Conservation (phyloP, 2,329 filamentous ascomycete species). For the Botrytis pseudocinerea region DNA sequence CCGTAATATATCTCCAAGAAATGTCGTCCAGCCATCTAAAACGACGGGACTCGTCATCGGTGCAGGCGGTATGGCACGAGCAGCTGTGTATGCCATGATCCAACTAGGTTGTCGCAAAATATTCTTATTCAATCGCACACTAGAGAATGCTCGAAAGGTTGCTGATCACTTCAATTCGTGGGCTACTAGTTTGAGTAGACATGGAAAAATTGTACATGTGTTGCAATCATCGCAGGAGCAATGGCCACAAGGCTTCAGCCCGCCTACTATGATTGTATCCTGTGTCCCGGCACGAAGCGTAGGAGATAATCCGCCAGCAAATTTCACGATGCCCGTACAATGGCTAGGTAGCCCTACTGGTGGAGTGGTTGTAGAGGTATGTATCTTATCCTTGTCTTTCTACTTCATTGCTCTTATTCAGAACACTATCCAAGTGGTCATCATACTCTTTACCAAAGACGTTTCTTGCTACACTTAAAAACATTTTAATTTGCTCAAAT, state of each 20-base stretch:
- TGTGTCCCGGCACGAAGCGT: constrained; percentile 73
- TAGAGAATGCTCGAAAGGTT: constrained; percentile 62
- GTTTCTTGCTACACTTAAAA: not conserved
- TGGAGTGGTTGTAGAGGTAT: constrained; percentile 68
- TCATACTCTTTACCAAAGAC: not conserved
- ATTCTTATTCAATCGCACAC: constrained; percentile 71
- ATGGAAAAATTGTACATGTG: constrained; percentile 46
- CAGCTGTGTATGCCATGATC: constrained; percentile 75
- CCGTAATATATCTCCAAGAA: constrained; percentile 70
- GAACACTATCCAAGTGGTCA: not conserved
- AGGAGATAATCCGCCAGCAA: constrained; percentile 62
- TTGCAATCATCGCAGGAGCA: constrained; percentile 57
- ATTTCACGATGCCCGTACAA: constrained; percentile 66
- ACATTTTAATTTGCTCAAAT: not conserved
- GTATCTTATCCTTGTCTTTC: not conserved
- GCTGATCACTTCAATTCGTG: constrained; percentile 67
- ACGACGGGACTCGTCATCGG: constrained; percentile 59
- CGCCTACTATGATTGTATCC: constrained; percentile 73
- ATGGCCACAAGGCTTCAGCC: constrained; percentile 64
- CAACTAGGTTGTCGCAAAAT: constrained; percentile 76
- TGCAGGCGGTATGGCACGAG: constrained; percentile 74
- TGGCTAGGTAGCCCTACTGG: constrained; percentile 75
- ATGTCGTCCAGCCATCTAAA: constrained; percentile 55
- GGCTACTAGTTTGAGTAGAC: constrained; percentile 36
- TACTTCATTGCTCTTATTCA: not conserved